Percentiles rank a stretch among this genome's conserved stretches.
Conservation (phyloP, 768 basidiomycete species). For the Phylloporus sp. region DNA sequence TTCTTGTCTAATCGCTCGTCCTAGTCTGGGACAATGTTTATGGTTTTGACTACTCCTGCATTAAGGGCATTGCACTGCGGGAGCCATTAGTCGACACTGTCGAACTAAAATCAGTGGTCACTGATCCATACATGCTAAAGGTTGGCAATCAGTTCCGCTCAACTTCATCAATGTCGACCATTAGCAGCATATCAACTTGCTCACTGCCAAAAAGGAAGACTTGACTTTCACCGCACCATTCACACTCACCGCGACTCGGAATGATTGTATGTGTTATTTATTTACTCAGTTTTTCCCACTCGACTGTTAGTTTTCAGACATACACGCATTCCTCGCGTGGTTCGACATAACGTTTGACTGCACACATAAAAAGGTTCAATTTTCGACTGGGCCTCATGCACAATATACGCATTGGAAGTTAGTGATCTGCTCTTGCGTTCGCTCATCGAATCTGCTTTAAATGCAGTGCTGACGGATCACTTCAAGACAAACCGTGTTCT, state of each 20-base stretch:
- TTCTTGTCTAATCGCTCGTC: slow-evolving; percentile 2
- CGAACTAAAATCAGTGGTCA: slow-evolving; percentile 91
- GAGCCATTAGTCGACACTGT: slow-evolving; percentile 99
- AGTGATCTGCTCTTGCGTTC: slow-evolving; percentile 29
- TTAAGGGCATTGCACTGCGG: slow-evolving; percentile 95
- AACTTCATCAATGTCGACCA: slow-evolving; percentile 3
- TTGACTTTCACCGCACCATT: slow-evolving; percentile 82
- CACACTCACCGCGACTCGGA: slow-evolving; percentile 72
- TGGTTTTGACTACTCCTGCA: slow-evolving; percentile 98
- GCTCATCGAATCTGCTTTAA: not conserved
- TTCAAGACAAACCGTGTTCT: slow-evolving; percentile 92
- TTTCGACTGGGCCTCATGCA: slow-evolving; percentile 97
- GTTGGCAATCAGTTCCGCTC: slow-evolving; percentile 34
- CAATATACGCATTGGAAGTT: slow-evolving; percentile 97
- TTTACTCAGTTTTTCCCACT: not conserved
- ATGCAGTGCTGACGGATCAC: not conserved
- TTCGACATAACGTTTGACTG: slow-evolving; percentile 96
- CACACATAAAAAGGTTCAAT: slow-evolving; percentile 92
- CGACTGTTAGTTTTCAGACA: slow-evolving; percentile 46
- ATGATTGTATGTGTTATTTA: slow-evolving; percentile 62
- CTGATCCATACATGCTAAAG: slow-evolving; percentile 87
- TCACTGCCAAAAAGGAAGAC: slow-evolving; percentile 93
- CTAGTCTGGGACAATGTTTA: slow-evolving; percentile 99
- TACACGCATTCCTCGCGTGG: slow-evolving; percentile 98
- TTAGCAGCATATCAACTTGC: slow-evolving; percentile 79